These are phyloP conservation scores for Rosa chinensis DNA, from an alignment of 306 rosid genomes.

Conservation along the genomic window DNA sequence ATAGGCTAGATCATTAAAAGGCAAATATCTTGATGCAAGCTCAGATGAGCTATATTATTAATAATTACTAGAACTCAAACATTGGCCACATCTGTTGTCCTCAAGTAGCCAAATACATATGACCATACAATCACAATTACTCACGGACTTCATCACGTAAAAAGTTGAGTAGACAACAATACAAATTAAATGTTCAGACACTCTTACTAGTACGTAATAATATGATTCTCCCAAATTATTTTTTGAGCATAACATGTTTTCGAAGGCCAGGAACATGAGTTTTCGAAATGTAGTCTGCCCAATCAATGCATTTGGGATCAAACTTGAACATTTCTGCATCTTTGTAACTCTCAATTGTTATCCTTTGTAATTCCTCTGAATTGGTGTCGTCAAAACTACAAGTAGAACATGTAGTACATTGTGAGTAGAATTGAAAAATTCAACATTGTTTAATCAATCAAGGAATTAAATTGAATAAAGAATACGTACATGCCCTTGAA, in stretches of 20 bases:
- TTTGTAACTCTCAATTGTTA: background rate
- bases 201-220: background rate
- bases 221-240: background rate
- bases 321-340: constrained; percentile 24
- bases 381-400: constrained; percentile 44
- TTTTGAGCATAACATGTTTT: constrained; percentile 24
- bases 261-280: constrained; percentile 46
- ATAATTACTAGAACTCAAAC: background rate
- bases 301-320: constrained; percentile 39
- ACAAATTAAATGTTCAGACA: background rate
- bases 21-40: background rate
- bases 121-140: background rate
- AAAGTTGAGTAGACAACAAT: background rate
- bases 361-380: constrained; percentile 23
- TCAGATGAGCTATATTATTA: background rate
- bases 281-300: constrained; percentile 46
- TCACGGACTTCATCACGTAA: background rate
- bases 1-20: background rate
- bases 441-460: background rate
- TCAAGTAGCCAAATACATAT: background rate
- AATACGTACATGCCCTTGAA: constrained; percentile 34
- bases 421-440: background rate
- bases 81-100: background rate
- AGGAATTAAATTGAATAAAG: background rate
- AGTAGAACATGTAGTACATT: background rate